Evolutionary conservation across 2,329 filamentous ascomycete genomes (phyloP).

Genomic region (Penicillium decumbens): DNA sequence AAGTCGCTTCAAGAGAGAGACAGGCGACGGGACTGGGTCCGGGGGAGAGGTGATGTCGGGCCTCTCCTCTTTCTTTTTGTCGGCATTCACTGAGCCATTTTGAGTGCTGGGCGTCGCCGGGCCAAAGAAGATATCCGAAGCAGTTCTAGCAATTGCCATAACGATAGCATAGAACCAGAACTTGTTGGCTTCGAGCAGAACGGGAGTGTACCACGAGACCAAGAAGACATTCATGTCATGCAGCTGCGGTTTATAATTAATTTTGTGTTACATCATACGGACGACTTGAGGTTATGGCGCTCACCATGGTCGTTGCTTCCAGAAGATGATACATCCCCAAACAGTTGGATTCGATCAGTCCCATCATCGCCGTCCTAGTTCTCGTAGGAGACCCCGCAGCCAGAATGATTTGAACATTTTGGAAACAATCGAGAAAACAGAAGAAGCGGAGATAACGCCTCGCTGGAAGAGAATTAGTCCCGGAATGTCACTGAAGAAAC

Average conservation of each 20-base stretch:
- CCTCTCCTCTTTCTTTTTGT: slow-evolving; percentile 3
- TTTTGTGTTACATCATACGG: slow-evolving; percentile 19
- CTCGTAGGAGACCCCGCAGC: slow-evolving; percentile 12
- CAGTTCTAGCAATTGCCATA: slow-evolving; percentile 43
- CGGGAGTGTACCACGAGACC: slow-evolving; percentile 37
- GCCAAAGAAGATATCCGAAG: slow-evolving; percentile 15
- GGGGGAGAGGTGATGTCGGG: background rate
- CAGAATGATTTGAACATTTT: slow-evolving; percentile 46
- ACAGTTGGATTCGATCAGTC: slow-evolving; percentile 53
- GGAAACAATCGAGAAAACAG: slow-evolving; percentile 59
- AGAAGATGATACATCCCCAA: slow-evolving; percentile 63
- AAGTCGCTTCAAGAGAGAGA: slow-evolving; percentile 45
- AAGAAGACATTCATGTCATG: slow-evolving; percentile 50
- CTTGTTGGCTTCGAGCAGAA: slow-evolving; percentile 59
- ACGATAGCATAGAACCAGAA: slow-evolving; percentile 64
- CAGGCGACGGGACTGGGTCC: background rate
- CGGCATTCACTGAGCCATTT: background rate
- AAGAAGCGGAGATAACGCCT: slow-evolving; percentile 63
- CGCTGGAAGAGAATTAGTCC: slow-evolving; percentile 24
- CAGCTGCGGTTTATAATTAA: slow-evolving; percentile 22
- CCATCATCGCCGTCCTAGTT: slow-evolving; percentile 40
- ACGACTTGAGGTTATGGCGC: slow-evolving; percentile 28
- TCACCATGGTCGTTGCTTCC: slow-evolving; percentile 59
- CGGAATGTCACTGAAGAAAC: background rate
- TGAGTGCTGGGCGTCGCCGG: background rate